A percentile compares a stretch with the other conserved stretches of the same genome.
phyloP scores from a whole-genome alignment of 306 rosid species.

The Dryas alaskensis region DNA sequence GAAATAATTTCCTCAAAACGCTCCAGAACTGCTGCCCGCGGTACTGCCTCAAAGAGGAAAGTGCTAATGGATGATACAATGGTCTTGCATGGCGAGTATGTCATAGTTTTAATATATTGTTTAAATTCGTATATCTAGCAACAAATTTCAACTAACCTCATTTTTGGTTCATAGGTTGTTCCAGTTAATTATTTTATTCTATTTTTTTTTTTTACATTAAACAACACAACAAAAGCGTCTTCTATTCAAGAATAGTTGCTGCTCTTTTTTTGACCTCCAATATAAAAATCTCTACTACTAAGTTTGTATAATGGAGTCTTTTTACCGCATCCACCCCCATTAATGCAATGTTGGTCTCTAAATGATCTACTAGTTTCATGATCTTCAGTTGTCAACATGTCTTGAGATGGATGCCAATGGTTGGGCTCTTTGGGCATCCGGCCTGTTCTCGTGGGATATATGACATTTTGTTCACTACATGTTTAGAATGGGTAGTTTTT shows the following conservation, averaged over 20 bases:
- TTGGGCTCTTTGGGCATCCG: neutral
- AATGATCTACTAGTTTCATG: slow-evolving; percentile 4
- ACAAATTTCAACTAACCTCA: neutral
- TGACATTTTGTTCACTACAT: neutral
- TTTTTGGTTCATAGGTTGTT: neutral
- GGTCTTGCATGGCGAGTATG: slow-evolving; percentile 99
- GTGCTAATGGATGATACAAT: slow-evolving; percentile 90
- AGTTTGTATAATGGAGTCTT: neutral
- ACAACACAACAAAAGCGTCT: neutral
- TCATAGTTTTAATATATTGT: slow-evolving; percentile 30
- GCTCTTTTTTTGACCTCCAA: neutral
- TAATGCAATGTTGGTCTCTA: neutral
- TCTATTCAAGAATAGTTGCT: neutral
- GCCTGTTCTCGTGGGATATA: neutral
- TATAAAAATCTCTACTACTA: neutral
- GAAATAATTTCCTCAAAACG: slow-evolving; percentile 58
- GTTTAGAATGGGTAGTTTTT: neutral
- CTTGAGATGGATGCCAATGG: slow-evolving; percentile 6
- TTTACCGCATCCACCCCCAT: neutral
- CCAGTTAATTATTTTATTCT: neutral
- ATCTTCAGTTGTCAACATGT: neutral
- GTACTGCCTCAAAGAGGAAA: slow-evolving; percentile 74
- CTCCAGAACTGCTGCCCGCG: slow-evolving; percentile 49
- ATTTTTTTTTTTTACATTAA: neutral
- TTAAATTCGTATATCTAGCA: neutral